Conservation (phyloP, 495 filamentous ascomycete species). For the Penicillium paxilli region DNA sequence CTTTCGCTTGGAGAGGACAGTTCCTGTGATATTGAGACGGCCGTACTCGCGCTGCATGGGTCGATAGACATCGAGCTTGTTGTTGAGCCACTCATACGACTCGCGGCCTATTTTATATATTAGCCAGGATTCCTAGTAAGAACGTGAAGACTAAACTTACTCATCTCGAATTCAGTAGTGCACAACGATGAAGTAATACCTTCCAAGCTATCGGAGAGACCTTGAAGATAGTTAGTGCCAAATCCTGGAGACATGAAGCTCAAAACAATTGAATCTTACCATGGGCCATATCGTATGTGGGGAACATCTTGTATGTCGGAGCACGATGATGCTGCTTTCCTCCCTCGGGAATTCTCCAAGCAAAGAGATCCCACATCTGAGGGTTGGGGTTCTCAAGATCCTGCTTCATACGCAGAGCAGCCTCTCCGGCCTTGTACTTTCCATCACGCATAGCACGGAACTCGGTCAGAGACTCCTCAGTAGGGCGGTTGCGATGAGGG, state of each 20-base stretch:
- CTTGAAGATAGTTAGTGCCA: constrained; percentile 7
- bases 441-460: constrained; percentile 92
- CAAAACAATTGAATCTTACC: constrained; percentile 33
- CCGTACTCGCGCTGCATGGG: constrained; percentile 85
- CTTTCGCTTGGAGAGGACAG: constrained; percentile 80
- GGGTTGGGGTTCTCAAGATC: constrained; percentile 58
- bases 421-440: constrained; percentile 83
- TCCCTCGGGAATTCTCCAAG: constrained; percentile 69
- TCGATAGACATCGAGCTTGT: constrained; percentile 71
- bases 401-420: constrained; percentile 90
- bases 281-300: constrained; percentile 90
- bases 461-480: constrained; percentile 74
- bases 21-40: constrained; percentile 77
- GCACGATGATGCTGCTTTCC: constrained; percentile 69
- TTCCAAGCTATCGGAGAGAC: constrained; percentile 84
- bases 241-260: too few species aligned
- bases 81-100: constrained; percentile 87
- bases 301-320: constrained; percentile 81
- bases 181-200: constrained; percentile 86
- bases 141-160: neutral
- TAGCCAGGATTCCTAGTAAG: neutral
- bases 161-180: constrained; percentile 74
- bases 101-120: constrained; percentile 38
- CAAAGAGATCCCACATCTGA: constrained; percentile 70
- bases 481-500: constrained; percentile 69